Evolutionary conservation across 78 protist genomes (phyloP).

Genomic region (Speleostelium caveatum): DNA sequence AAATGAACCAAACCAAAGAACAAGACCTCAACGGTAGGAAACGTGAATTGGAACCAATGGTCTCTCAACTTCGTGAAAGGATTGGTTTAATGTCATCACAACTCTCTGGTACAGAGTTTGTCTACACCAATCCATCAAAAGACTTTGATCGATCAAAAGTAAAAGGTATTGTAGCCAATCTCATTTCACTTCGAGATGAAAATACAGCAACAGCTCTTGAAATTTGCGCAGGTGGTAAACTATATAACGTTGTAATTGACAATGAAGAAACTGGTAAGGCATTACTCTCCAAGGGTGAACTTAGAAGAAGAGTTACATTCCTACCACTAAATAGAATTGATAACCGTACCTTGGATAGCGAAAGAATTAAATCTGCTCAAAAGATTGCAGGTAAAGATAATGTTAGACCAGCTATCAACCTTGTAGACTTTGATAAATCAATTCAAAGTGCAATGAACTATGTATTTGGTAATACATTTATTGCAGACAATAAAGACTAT

Average conservation of each 20-base stretch:
- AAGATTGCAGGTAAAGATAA: slow-evolving; percentile 69
- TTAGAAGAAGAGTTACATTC: slow-evolving; percentile 93
- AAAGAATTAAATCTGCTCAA: slow-evolving; percentile 31
- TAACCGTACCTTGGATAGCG: slow-evolving; percentile 24
- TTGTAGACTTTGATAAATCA: slow-evolving; percentile 86
- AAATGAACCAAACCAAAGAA: neutral
- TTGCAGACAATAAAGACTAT: slow-evolving; percentile 83
- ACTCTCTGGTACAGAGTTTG: slow-evolving; percentile 82
- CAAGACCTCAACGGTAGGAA: slow-evolving; percentile 28
- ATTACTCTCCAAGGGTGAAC: slow-evolving; percentile 90
- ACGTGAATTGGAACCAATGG: slow-evolving; percentile 28
- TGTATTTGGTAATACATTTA: slow-evolving; percentile 97
- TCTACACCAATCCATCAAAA: slow-evolving; percentile 85
- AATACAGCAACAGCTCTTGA: slow-evolving; percentile 91
- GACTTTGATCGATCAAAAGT: slow-evolving; percentile 88
- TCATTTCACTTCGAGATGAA: slow-evolving; percentile 77
- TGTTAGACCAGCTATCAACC: slow-evolving; percentile 82
- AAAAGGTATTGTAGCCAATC: slow-evolving; percentile 93
- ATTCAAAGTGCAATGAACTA: slow-evolving; percentile 93
- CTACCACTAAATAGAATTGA: slow-evolving; percentile 97
- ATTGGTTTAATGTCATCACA: slow-evolving; percentile 44
- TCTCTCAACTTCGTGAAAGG: slow-evolving; percentile 35
- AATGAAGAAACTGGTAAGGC: slow-evolving; percentile 87
- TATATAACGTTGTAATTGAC: slow-evolving; percentile 96
- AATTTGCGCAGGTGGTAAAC: slow-evolving; percentile 93